These are phyloP conservation scores for Leccinum broughii DNA, from an alignment of 768 basidiomycete genomes.

Conservation along the genomic window DNA sequence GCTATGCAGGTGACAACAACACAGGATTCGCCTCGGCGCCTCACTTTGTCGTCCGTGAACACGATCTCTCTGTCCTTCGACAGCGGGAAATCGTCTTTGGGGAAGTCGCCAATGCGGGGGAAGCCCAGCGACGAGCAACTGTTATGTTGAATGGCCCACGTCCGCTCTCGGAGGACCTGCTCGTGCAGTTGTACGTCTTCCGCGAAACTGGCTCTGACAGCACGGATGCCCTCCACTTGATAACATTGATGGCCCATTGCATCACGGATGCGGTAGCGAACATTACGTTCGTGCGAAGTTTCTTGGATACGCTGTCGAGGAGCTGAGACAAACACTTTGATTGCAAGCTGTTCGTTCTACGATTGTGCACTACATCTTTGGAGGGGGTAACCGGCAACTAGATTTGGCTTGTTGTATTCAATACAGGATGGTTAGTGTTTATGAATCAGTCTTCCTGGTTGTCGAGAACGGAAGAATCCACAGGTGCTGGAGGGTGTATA, in stretches of 20 bases:
- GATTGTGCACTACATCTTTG: slow-evolving; percentile 85
- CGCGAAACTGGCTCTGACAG: slow-evolving; percentile 34
- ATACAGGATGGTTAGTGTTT: neutral
- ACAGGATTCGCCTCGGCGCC: slow-evolving; percentile 13
- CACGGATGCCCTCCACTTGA: slow-evolving; percentile 39
- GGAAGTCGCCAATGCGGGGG: slow-evolving; percentile 34
- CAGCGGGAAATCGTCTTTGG: slow-evolving; percentile 43
- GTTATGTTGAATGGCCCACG: slow-evolving; percentile 37
- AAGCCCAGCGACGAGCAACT: slow-evolving; percentile 33
- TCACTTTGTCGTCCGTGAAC: slow-evolving; percentile 45
- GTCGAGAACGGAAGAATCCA: slow-evolving; percentile 1
- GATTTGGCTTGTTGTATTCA: neutral
- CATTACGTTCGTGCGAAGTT: slow-evolving; percentile 41
- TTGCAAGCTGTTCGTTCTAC: slow-evolving; percentile 95
- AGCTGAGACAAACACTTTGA: slow-evolving; percentile 41
- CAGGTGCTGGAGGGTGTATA: slow-evolving; percentile 11
- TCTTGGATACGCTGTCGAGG: slow-evolving; percentile 43
- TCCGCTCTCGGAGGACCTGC: slow-evolving; percentile 41
- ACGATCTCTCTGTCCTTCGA: slow-evolving; percentile 30
- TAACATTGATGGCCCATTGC: slow-evolving; percentile 48
- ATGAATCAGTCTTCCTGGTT: neutral
- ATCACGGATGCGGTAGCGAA: slow-evolving; percentile 53
- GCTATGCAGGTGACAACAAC: neutral
- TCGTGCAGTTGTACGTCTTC: slow-evolving; percentile 45
- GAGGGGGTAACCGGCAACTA: slow-evolving; percentile 50